Conservation (phyloP, 2,329 filamentous ascomycete genomes). For the Waltergamsia citrina region DNA sequence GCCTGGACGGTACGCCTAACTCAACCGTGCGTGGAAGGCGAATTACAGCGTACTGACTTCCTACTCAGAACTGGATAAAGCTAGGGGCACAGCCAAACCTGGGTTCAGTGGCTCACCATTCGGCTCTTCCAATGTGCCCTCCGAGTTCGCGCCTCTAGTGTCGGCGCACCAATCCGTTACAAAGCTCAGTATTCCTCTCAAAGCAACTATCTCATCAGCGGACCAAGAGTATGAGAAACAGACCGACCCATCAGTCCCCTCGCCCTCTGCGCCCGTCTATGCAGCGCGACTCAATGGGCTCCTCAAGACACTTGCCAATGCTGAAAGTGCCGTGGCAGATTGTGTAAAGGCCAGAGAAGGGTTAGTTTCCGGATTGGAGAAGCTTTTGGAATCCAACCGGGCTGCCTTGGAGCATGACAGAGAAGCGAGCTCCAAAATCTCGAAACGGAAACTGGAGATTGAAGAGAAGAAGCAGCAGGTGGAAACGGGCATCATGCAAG, state of each 20-base stretch:
- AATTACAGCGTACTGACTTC: slow-evolving; percentile 12
- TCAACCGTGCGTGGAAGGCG: background rate
- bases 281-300: slow-evolving; percentile 82
- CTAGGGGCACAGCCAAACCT: slow-evolving; percentile 40
- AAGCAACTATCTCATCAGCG: slow-evolving; percentile 58
- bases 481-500: slow-evolving; percentile 83
- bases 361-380: slow-evolving; percentile 73
- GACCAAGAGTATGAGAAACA: slow-evolving; percentile 79
- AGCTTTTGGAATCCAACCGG: slow-evolving; percentile 67
- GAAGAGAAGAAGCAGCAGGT: slow-evolving; percentile 82
- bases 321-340: slow-evolving; percentile 81
- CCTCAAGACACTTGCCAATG: slow-evolving; percentile 80
- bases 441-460: slow-evolving; percentile 53
- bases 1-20: slow-evolving; percentile 60
- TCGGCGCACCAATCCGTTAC: slow-evolving; percentile 63
- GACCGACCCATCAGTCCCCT: slow-evolving; percentile 56
- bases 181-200: slow-evolving; percentile 62
- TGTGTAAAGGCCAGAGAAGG: slow-evolving; percentile 76
- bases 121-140: slow-evolving; percentile 60
- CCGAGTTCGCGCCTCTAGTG: slow-evolving; percentile 69
- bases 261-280: slow-evolving; percentile 80
- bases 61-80: slow-evolving; percentile 50
- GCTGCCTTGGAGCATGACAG: slow-evolving; percentile 62
- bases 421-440: slow-evolving; percentile 34
- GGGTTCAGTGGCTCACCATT: slow-evolving; percentile 46